Evolutionary conservation across 495 filamentous ascomycete species (phyloP).

Genomic region (Oidiodendron maius): DNA sequence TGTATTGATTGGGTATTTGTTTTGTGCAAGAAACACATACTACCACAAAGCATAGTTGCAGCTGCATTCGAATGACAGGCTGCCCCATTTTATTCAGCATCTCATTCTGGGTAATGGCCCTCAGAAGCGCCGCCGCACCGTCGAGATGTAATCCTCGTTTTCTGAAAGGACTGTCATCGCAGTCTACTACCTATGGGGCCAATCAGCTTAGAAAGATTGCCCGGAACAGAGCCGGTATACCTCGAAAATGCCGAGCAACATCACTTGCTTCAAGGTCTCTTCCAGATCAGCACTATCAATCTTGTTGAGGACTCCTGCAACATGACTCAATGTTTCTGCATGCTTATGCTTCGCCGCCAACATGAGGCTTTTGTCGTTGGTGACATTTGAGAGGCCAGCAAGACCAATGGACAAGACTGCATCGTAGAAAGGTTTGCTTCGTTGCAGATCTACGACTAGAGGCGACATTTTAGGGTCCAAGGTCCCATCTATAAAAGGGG

Average conservation of each 20-base stretch:
- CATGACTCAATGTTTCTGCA: slow-evolving; percentile 2
- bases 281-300: slow-evolving; percentile 5
- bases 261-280: slow-evolving; percentile 10
- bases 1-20: background rate
- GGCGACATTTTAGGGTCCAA: background rate
- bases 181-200: slow-evolving; percentile 12
- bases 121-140: slow-evolving; percentile 8
- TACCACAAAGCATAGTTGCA: slow-evolving; percentile 11
- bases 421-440: slow-evolving; percentile 4
- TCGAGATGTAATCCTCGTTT: slow-evolving; percentile 14
- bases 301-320: slow-evolving; percentile 5
- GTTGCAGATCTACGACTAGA: background rate
- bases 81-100: background rate
- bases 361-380: slow-evolving; percentile 6
- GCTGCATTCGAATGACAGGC: slow-evolving; percentile 9
- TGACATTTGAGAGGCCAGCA: slow-evolving; percentile 17
- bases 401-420: slow-evolving; percentile 17
- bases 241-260: slow-evolving; percentile 17
- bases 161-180: background rate
- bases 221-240: slow-evolving; percentile 1
- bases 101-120: background rate
- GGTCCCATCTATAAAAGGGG: background rate
- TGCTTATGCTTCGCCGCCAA: slow-evolving; percentile 16
- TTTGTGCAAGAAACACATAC: slow-evolving; percentile 2
- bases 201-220: background rate